Evolutionary conservation across 2,329 filamentous ascomycete species (phyloP).

Genomic region (Aspergillus sp.): DNA sequence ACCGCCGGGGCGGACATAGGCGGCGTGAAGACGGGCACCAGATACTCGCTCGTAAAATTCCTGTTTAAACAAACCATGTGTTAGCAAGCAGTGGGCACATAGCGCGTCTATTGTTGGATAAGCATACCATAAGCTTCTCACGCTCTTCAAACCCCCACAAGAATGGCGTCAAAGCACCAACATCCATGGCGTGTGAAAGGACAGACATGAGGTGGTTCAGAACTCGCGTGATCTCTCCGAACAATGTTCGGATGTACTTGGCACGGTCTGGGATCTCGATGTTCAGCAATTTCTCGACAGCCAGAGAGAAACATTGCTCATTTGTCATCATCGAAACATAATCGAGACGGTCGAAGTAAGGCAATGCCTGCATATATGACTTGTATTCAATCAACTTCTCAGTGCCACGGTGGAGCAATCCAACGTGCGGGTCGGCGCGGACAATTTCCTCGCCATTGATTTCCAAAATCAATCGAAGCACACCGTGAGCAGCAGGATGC

Average conservation of each 20-base stretch:
- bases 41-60: slow-evolving; percentile 99
- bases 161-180: slow-evolving; percentile 96
- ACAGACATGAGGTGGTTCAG: slow-evolving; percentile 99
- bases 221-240: slow-evolving; percentile 90
- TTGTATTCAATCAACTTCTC: slow-evolving; percentile 99
- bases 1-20: slow-evolving; percentile 94
- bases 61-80: slow-evolving; percentile 48
- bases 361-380: slow-evolving; percentile 95
- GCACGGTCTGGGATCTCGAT: slow-evolving; percentile 92
- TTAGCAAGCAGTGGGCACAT: not conserved
- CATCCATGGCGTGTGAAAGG: slow-evolving; percentile 96
- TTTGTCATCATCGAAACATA: slow-evolving; percentile 99
- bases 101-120: not conserved
- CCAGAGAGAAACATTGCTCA: slow-evolving; percentile 94
- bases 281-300: slow-evolving; percentile 97
- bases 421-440: slow-evolving; percentile 94
- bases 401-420: slow-evolving; percentile 91
- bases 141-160: slow-evolving; percentile 99
- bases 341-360: slow-evolving; percentile 98
- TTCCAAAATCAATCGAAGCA: slow-evolving; percentile 95
- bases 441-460: slow-evolving; percentile 97
- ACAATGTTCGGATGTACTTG: slow-evolving; percentile 95
- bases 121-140: slow-evolving; percentile 95
- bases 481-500: slow-evolving; percentile 96
- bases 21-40: slow-evolving; percentile 92